These are phyloP conservation scores for Monosporascus sp. DNA, from an alignment of 2,329 filamentous ascomycete species.

Conservation along the genomic window DNA sequence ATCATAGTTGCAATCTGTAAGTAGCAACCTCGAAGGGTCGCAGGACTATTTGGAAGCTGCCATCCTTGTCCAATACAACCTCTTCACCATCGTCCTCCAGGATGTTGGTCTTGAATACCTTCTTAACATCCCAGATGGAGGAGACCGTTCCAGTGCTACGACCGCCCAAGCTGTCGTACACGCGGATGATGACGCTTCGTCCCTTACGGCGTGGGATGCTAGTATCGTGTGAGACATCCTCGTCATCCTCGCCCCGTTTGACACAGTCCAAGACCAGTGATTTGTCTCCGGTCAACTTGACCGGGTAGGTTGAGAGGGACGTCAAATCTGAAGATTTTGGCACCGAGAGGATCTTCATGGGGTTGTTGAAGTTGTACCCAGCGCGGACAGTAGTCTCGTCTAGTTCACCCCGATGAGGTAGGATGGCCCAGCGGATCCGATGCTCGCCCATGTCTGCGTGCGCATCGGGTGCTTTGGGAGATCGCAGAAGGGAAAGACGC, in stretches of 20 bases:
- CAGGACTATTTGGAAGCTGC: constrained; percentile 57
- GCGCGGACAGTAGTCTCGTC: constrained; percentile 71
- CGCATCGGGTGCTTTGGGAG: constrained; percentile 87
- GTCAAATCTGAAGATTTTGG: constrained; percentile 24
- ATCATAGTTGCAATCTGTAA: constrained; percentile 56
- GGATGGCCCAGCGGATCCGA: constrained; percentile 80
- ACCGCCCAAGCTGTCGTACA: constrained; percentile 88
- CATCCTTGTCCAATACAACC: constrained; percentile 43
- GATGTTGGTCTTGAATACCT: constrained; percentile 76
- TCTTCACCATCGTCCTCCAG: constrained; percentile 81
- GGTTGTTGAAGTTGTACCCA: constrained; percentile 87
- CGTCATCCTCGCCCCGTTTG: constrained; percentile 88
- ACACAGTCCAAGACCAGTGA: constrained; percentile 80
- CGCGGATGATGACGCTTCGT: constrained; percentile 72
- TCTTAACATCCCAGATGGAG: constrained; percentile 65
- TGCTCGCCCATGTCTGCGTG: constrained; percentile 93
- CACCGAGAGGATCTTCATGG: constrained; percentile 52
- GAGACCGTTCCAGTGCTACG: constrained; percentile 65
- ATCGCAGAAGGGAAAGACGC: constrained; percentile 78
- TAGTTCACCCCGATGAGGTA: constrained; percentile 73
- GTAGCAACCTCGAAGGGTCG: constrained; percentile 83
- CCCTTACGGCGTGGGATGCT: constrained; percentile 62
- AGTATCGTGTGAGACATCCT: constrained; percentile 59
- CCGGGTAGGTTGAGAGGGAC: constrained; percentile 34
- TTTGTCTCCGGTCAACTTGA: constrained; percentile 60